phyloP scores from a whole-genome alignment of 2,329 filamentous ascomycete genomes.

The Xenosphaeropsis pyriputrescens region DNA sequence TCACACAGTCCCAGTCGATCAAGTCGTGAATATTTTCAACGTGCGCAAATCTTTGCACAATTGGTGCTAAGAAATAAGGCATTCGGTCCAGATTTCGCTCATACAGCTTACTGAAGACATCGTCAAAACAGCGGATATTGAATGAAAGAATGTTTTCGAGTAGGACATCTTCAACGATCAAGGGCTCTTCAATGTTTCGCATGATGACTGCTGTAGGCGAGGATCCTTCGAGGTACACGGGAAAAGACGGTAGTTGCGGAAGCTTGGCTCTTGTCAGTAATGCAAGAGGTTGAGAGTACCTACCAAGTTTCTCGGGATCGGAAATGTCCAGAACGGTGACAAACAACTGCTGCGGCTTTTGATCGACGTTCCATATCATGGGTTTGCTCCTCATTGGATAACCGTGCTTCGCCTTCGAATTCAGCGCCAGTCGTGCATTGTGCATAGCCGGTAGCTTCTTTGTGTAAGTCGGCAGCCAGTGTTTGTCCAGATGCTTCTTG shows the following conservation, averaged over 20 bases:
- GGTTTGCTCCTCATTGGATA: slow-evolving; percentile 77
- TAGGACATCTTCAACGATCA: slow-evolving; percentile 27
- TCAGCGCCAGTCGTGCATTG: slow-evolving; percentile 78
- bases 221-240: slow-evolving; percentile 49
- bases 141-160: slow-evolving; percentile 50
- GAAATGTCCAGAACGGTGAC: slow-evolving; percentile 44
- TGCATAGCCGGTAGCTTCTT: slow-evolving; percentile 66
- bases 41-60: slow-evolving; percentile 9
- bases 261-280: slow-evolving; percentile 55
- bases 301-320: slow-evolving; percentile 37
- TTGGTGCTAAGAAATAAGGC: slow-evolving; percentile 73
- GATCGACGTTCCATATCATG: slow-evolving; percentile 45
- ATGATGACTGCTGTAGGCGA: slow-evolving; percentile 28
- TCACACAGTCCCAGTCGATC: slow-evolving; percentile 50
- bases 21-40: slow-evolving; percentile 9
- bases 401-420: slow-evolving; percentile 54
- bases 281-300: slow-evolving; percentile 47
- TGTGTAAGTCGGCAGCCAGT: slow-evolving; percentile 58
- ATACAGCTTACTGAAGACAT: slow-evolving; percentile 83
- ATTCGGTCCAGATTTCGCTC: slow-evolving; percentile 46
- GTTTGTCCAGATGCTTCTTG: slow-evolving; percentile 52
- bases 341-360: slow-evolving; percentile 38
- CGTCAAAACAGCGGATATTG: slow-evolving; percentile 62
- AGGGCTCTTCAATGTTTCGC: slow-evolving; percentile 22
- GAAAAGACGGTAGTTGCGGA: slow-evolving; percentile 50